Conservation (phyloP, 208 protist species). For the Polymyxa betae region DNA sequence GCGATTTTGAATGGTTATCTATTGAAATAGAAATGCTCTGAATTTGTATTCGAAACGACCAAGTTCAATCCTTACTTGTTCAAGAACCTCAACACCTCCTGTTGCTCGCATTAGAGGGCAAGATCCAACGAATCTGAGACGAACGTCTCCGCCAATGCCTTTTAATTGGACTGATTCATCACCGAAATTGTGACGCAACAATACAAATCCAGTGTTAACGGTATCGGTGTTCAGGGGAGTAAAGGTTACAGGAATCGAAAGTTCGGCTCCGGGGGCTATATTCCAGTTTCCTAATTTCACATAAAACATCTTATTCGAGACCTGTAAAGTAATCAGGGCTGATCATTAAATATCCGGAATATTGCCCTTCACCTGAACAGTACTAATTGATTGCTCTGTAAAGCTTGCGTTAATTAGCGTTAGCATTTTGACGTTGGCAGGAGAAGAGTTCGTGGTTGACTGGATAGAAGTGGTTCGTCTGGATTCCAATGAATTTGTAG, state of each 20-base stretch:
- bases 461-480: background rate
- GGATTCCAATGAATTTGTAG: background rate
- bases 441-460: background rate
- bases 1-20: background rate
- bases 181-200: background rate
- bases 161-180: background rate
- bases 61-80: background rate
- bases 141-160: conserved; percentile 8
- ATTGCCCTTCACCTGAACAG: background rate
- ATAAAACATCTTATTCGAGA: background rate
- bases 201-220: background rate
- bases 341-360: background rate
- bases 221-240: background rate
- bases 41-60: background rate
- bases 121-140: background rate
- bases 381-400: background rate
- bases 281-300: background rate
- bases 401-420: conserved; percentile 33
- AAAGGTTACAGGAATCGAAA: conserved; percentile 13
- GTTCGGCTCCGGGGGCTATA: background rate
- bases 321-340: background rate
- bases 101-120: background rate
- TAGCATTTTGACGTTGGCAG: background rate
- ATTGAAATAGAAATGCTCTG: background rate
- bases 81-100: background rate